Conservation (phyloP, 2,329 filamentous ascomycete genomes). For the Hypoxylon sp. region DNA sequence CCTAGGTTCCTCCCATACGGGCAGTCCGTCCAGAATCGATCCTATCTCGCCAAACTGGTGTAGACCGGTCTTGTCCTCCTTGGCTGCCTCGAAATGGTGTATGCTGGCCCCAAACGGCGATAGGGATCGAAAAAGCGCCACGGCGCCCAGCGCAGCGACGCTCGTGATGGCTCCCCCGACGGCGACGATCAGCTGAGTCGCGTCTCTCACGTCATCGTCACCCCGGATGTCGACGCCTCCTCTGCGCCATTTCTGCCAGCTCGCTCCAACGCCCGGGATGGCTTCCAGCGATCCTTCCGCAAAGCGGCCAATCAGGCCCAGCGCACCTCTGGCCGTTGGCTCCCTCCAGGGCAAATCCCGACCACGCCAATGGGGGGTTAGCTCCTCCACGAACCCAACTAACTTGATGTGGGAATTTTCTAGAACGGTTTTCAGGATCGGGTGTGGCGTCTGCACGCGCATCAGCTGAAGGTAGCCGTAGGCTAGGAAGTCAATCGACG, state of each 20-base stretch:
- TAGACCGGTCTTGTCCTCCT: slow-evolving; percentile 42
- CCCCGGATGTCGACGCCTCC: slow-evolving; percentile 37
- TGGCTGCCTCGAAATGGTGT: slow-evolving; percentile 54
- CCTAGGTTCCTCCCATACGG: slow-evolving; percentile 30
- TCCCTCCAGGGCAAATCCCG: slow-evolving; percentile 38
- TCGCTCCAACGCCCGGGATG: slow-evolving; percentile 45
- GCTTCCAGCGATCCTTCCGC: slow-evolving; percentile 46
- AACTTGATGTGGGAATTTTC: slow-evolving; percentile 40
- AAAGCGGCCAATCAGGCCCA: slow-evolving; percentile 40
- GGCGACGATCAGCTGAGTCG: slow-evolving; percentile 46
- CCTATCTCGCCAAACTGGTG: slow-evolving; percentile 58
- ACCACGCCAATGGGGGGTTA: slow-evolving; percentile 18
- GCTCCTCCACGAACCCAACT: slow-evolving; percentile 33
- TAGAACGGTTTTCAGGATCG: slow-evolving; percentile 51
- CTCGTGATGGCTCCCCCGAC: slow-evolving; percentile 50
- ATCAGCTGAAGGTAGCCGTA: slow-evolving; percentile 83
- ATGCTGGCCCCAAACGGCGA: slow-evolving; percentile 56
- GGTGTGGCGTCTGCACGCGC: slow-evolving; percentile 59
- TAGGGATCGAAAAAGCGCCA: slow-evolving; percentile 52
- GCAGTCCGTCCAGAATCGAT: slow-evolving; percentile 51
- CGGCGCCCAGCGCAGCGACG: slow-evolving; percentile 47
- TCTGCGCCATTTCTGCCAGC: slow-evolving; percentile 49
- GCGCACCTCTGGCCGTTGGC: slow-evolving; percentile 25
- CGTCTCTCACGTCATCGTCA: slow-evolving; percentile 39
- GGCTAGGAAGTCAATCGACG: slow-evolving; percentile 79